Base-by-base conservation (phyloP, 495 filamentous ascomycete genomes). In the Tirmania nivea region DNA sequence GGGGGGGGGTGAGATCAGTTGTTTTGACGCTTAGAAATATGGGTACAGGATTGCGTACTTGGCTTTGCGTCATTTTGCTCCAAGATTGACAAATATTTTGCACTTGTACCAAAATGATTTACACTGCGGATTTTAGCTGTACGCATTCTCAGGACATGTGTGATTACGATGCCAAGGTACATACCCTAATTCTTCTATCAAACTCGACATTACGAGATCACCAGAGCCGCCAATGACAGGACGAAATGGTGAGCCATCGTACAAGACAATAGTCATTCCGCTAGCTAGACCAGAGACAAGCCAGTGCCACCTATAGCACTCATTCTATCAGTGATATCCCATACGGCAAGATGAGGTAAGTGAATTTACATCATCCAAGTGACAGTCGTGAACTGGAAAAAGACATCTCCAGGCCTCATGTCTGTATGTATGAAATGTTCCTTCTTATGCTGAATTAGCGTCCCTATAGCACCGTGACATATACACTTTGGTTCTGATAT, bases 221-320 rank as follows among this genome's bases (percentile, higher is more conserved):
- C 76, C 77, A 35, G 68, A 70, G 1, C 73, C 74, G 7, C 68
- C 68, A 59, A 74, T 68, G 1, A 77, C 66, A 9, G 76, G 75
- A 57, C 78, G 71, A 72, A 94, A 94, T 16, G 87, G 87, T 0
- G 84, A 90, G 34, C 87, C 87, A 56, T 90, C 83, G 66, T 95
- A 95, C 3, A 93, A 73, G 19, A 94, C 75, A 42, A 94, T 71
- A 0, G 84, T 88, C 8, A 81, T 74, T 53, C 86, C 87, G 52
- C 75, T 78, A 10, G 84, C 81, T 9, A 94, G 75, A 0, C 76
- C 84, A 6, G 84, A 88, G 17, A 93, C 77, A 47, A 86, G 77
- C 87, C 87, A 94, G 65, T 94, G 87, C 83, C 86, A 90, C 87
- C 94, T 94, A 42, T n/a, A n/a, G n/a, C 9, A 42, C n/a, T 42